Evolutionary conservation across 2,329 filamentous ascomycete species (phyloP).

Genomic region (Sclerotinia sclerotiorum): DNA sequence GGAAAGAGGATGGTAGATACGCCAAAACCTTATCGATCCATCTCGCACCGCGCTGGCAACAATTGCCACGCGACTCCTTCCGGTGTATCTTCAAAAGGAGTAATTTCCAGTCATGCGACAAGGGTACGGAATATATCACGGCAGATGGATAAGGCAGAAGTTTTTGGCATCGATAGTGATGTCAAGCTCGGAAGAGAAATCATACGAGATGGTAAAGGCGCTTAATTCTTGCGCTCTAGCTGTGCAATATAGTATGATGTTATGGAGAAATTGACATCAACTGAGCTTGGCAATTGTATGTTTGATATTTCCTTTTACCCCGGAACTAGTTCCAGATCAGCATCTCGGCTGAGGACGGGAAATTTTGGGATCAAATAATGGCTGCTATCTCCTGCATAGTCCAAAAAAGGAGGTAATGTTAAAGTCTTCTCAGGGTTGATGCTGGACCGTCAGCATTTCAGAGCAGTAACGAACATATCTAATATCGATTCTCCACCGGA

Average conservation of each 20-base stretch:
- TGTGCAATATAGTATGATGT: background rate
- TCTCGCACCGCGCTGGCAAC: slow-evolving; percentile 9
- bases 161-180: background rate
- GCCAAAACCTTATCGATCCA: slow-evolving; percentile 13
- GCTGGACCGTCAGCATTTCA: background rate
- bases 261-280: background rate
- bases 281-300: background rate
- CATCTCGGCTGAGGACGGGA: background rate
- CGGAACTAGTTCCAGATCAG: background rate
- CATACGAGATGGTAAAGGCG: slow-evolving; percentile 2
- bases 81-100: background rate
- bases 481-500: background rate
- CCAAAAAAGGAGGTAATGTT: background rate
- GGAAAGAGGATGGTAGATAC: background rate
- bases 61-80: background rate
- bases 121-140: background rate
- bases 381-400: background rate
- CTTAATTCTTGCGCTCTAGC: background rate
- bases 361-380: background rate
- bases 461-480: background rate
- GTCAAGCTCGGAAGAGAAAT: background rate
- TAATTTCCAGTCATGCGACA: background rate
- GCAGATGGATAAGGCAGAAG: background rate
- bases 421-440: background rate
- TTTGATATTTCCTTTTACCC: too few species aligned